Conservation (phyloP, 2,329 filamentous ascomycete genomes). For the Paecilomyces sp. region DNA sequence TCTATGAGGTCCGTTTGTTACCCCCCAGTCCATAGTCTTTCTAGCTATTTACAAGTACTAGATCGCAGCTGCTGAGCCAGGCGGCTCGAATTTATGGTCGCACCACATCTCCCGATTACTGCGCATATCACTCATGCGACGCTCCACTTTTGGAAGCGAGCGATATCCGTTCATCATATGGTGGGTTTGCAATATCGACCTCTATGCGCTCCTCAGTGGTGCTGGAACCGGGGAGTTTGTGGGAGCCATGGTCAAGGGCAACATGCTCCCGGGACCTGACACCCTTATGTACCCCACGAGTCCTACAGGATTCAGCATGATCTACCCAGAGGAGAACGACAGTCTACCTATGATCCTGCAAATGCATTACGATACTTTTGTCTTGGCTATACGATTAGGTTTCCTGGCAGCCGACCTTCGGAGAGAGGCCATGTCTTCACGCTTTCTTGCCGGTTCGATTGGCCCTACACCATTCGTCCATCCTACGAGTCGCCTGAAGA, state of each 20-base stretch:
- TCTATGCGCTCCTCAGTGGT: conserved; percentile 49
- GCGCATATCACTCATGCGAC: conserved; percentile 43
- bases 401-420: conserved; percentile 37
- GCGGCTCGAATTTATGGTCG: conserved; percentile 46
- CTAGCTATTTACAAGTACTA: conserved; percentile 13
- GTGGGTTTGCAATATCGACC: conserved; percentile 48
- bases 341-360: conserved; percentile 35
- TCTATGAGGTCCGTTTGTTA: conserved; percentile 44
- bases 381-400: conserved; percentile 39
- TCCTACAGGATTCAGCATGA: conserved; percentile 25
- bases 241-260: conserved; percentile 38
- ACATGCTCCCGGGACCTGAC: conserved; percentile 39
- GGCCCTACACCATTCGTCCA: conserved; percentile 10
- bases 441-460: conserved; percentile 4
- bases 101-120: conserved; percentile 47
- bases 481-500: conserved; percentile 19
- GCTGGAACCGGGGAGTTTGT: conserved; percentile 46
- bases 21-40: neutral
- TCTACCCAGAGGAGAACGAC: conserved; percentile 29
- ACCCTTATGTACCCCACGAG: conserved; percentile 30
- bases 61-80: conserved; percentile 41
- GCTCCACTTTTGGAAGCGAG: conserved; percentile 37
- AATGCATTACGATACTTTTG: conserved; percentile 39
- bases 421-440: conserved; percentile 19
- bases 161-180: conserved; percentile 47